Evolutionary conservation across 306 rosid species (phyloP).

Genomic region (Cicer judaicum): DNA sequence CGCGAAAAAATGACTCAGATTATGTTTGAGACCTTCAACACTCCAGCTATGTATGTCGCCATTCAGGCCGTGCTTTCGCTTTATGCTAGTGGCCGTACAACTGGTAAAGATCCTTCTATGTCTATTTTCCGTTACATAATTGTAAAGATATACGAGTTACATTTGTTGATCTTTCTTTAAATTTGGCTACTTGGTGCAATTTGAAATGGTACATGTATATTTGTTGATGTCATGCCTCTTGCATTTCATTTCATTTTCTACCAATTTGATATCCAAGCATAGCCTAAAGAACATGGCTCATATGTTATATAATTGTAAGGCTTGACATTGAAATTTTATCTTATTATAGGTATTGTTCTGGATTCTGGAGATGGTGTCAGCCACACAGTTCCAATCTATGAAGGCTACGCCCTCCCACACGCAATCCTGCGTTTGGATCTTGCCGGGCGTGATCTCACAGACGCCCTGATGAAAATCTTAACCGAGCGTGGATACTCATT

Average conservation of each 20-base stretch:
- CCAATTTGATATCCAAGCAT: background rate
- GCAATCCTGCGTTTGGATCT: constrained; percentile 96
- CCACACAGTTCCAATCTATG: constrained; percentile 97
- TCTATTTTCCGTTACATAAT: background rate
- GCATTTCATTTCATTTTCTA: background rate
- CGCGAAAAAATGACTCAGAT: constrained; percentile 97
- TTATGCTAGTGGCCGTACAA: constrained; percentile 97
- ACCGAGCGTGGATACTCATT: constrained; percentile 99
- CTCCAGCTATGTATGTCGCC: constrained; percentile 98
- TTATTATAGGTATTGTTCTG: constrained; percentile 77
- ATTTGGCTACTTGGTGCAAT: background rate
- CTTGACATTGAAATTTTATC: constrained; percentile 18
- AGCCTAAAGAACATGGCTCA: background rate
- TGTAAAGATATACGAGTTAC: background rate
- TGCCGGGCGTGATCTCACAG: constrained; percentile 98
- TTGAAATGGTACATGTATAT: background rate
- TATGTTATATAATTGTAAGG: background rate
- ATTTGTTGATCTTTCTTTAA: constrained; percentile 15
- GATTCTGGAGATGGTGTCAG: constrained; percentile 99
- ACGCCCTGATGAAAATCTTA: constrained; percentile 89
- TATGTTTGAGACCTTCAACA: constrained; percentile 94
- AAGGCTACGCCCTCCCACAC: constrained; percentile 98
- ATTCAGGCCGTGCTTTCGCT: constrained; percentile 97
- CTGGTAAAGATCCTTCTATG: constrained; percentile 60
- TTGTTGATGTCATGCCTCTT: background rate